Base-by-base conservation (phyloP, 768 basidiomycete genomes). In the Mycena leptocephala region DNA sequence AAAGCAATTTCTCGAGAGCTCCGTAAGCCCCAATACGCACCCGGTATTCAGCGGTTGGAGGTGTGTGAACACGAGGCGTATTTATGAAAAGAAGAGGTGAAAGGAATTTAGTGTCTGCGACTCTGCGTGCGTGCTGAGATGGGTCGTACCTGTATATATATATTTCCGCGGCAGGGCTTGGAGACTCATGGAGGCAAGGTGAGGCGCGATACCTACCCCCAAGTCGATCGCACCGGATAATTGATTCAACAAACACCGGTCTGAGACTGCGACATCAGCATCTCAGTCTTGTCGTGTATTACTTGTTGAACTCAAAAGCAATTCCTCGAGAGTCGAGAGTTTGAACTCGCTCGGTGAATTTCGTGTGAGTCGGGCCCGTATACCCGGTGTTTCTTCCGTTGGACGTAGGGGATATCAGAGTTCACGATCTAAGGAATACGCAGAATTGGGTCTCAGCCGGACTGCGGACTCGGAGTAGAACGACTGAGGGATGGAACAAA, bases 11-110 rank as follows among this genome's bases (percentile, higher is more conserved):
- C 35, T 37, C 13, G 35, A 37, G 35, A 37, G 35, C 35, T 37
- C 35, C 35, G 35, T 37, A 13, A 37, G 35, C 35, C 35, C 35
- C 35, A 13, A 37, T 37, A 37, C 13, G 7, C 35, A 37, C 13
- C 7, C 13, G 13, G 35, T 37, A 37, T 37, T 37, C 7, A 37
- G 35, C 35, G 35, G 7, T 37, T 37, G 35, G 35, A 37, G 35
- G 35, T 37, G 13, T 37, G 35, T 6, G 48, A 24, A 51, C 48
- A 24, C 48, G 48, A 24, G 48, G 13, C 28, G 5, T 56, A 56
- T 56, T 28, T 56, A 56, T 56, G 55, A 56, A 56, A 56, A 56
- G 55, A 56, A 53, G 20, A 53, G 55, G 30, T 56, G 55, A 56
- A 24, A 56, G 51, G 51, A 53, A 16, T 53, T 53, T 46, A 46